A percentile compares a stretch with the other conserved stretches of the same genome.
phyloP scores from a whole-genome alignment of 2,329 filamentous ascomycete genomes.

The Aspergillus sp. region DNA sequence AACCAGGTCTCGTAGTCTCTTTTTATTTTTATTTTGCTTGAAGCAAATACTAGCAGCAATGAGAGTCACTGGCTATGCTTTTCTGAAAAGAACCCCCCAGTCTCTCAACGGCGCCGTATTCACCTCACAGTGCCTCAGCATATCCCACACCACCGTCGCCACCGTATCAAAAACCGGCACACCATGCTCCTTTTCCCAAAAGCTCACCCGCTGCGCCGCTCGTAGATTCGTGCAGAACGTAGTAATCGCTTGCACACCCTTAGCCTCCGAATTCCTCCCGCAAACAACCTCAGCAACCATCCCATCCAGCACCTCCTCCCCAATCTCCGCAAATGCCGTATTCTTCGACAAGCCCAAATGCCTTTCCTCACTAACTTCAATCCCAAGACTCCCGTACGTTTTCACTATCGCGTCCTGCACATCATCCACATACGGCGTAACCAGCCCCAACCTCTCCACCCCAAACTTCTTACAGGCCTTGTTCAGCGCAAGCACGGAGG shows the following conservation, averaged over 20 bases:
- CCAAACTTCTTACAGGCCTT: constrained; percentile 1
- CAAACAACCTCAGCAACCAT: constrained; percentile 2
- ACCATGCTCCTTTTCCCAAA: constrained; percentile 7
- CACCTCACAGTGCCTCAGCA: constrained; percentile 2
- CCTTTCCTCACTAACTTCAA: background rate
- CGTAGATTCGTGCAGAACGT: constrained; percentile 11
- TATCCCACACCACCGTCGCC: constrained; percentile 9
- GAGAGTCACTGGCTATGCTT: background rate
- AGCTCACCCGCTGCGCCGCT: background rate
- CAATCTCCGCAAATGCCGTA: constrained; percentile 1
- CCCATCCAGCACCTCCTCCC: background rate
- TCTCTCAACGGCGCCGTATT: constrained; percentile 2
- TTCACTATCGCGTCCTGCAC: background rate
- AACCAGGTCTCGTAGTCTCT: background rate
- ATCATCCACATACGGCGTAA: constrained; percentile 6
- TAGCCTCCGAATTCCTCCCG: background rate
- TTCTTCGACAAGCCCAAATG: constrained; percentile 5
- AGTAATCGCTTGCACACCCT: background rate
- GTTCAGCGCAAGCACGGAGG: constrained; percentile 5
- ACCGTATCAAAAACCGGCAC: constrained; percentile 8
- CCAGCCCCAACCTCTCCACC: background rate
- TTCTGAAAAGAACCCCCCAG: constrained; percentile 4
- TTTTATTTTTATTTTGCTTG: background rate
- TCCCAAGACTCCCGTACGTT: background rate
- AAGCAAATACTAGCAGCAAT: background rate